A percentile compares a stretch with the other conserved stretches of the same genome.
Conservation (phyloP, 2,329 filamentous ascomycete species). For the Diaporthe citrichinensis region DNA sequence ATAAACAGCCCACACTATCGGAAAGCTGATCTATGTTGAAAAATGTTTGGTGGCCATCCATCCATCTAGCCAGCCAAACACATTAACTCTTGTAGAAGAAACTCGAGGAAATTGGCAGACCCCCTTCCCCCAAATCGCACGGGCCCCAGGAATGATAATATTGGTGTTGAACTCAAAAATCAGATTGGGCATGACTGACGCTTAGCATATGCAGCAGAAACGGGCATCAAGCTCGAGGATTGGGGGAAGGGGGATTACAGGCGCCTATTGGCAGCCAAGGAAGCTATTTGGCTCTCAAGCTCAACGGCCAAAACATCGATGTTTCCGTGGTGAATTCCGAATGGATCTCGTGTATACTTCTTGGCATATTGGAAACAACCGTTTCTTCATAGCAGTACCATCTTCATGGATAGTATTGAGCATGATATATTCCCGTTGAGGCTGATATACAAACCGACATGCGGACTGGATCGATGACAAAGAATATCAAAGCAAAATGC, state of each 20-base stretch:
- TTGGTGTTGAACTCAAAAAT: neutral
- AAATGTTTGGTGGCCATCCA: neutral
- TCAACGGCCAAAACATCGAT: neutral
- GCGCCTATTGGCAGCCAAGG: slow-evolving; percentile 1
- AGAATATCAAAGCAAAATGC: neutral
- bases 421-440: neutral
- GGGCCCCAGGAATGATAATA: neutral
- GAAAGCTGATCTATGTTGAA: neutral
- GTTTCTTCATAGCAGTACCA: neutral
- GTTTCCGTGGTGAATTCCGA: neutral
- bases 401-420: too few species aligned
- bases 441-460: neutral
- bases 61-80: neutral
- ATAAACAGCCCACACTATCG: neutral
- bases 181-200: slow-evolving; percentile 2
- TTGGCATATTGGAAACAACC: neutral
- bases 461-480: neutral
- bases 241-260: neutral
- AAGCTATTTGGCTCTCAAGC: neutral
- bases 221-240: slow-evolving; percentile 4
- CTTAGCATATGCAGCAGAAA: slow-evolving; percentile 1
- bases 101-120: neutral
- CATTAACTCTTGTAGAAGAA: neutral
- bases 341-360: neutral
- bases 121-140: neutral